Base-by-base conservation (phyloP, 345 rosid genomes). In the Hibiscus mutabilis region DNA sequence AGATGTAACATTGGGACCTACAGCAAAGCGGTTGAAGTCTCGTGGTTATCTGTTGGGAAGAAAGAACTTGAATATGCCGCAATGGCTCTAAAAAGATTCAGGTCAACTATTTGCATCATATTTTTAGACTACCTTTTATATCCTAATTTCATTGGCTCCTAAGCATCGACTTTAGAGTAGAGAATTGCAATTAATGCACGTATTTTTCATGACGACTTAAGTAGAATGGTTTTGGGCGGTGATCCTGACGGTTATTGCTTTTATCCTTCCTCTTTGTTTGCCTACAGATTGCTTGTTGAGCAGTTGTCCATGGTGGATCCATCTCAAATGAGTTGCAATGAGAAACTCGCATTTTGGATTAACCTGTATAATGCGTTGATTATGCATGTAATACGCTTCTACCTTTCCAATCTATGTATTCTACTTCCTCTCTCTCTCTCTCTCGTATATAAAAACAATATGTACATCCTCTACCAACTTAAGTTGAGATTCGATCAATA, bases 321-420 rank as follows among this genome's bases (percentile, higher is more conserved):
- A 14, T 79, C 88, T 76, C 59, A 68, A 79, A 63, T 86, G 78
- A 72, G 70, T 49, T 74, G 76, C 75, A 73, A 73, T 9, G 88
- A 88, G 86, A 88, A 85, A 83, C 76, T 88, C 25, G 87, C 93
- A 68, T 88, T 88, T 79, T 88, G 93, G 93, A 81, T 88, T 79
- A 88, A 88, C 68, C 75, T 86, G 76, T 88, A 88, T 49, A 86
- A 88, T 70, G 93, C 93, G 14, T 81, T 88, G 83, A 85, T 88
- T 60, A 83, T 88, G 93, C 93, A 88, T 77, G 93, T 88, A 83
- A 64, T 73, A 46, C 33, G 37, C 57, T 74, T 79, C 61, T 18
- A 37, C 42, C n/a, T n/a, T 8, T 37, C 42, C n/a, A n/a, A n/a
- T n/a, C n/a, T n/a, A n/a, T n/a, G n/a, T n/a, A n/a, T n/a, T n/a